A percentile compares a stretch with the other conserved stretches of the same genome.
These are phyloP conservation scores for Hyphodiscus sp. DNA, from an alignment of 2,329 filamentous ascomycete genomes.

Conservation along the genomic window DNA sequence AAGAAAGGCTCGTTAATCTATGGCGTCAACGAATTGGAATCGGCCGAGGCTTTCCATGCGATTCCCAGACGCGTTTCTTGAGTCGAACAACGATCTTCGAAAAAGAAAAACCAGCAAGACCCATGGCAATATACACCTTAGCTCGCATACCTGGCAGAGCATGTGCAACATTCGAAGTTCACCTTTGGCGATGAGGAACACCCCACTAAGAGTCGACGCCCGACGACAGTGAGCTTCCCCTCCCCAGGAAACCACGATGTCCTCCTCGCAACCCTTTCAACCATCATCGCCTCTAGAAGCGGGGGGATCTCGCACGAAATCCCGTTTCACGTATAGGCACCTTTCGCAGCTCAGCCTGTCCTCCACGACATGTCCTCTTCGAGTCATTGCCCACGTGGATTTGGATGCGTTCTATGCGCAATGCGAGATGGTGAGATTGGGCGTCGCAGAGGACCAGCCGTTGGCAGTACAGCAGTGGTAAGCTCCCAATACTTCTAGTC, in stretches of 20 bases:
- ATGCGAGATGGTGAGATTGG: constrained; percentile 86
- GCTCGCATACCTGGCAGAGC: not conserved
- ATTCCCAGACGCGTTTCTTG: constrained; percentile 1
- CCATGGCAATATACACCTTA: not conserved
- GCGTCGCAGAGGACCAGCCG: constrained; percentile 66
- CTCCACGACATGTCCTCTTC: constrained; percentile 67
- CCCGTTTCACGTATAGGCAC: constrained; percentile 79
- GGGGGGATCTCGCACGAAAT: constrained; percentile 35
- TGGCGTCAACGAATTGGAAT: constrained; percentile 4
- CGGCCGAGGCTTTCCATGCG: not conserved
- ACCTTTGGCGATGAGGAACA: not conserved
- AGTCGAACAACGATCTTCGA: not conserved
- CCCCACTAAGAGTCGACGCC: not conserved
- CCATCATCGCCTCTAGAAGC: constrained; percentile 38
- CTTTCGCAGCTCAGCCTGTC: constrained; percentile 68
- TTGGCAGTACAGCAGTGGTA: constrained; percentile 92
- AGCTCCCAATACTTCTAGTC: not conserved
- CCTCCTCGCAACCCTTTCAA: constrained; percentile 41
- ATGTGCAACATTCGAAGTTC: not conserved
- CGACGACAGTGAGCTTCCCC: not conserved
- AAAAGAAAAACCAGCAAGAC: not conserved
- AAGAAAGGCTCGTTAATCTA: not conserved
- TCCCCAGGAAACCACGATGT: constrained; percentile 28
- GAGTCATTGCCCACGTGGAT: constrained; percentile 86
- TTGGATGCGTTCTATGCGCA: constrained; percentile 97